phyloP scores from a whole-genome alignment of 345 rosid genomes.

The Moricandia moricandioides region DNA sequence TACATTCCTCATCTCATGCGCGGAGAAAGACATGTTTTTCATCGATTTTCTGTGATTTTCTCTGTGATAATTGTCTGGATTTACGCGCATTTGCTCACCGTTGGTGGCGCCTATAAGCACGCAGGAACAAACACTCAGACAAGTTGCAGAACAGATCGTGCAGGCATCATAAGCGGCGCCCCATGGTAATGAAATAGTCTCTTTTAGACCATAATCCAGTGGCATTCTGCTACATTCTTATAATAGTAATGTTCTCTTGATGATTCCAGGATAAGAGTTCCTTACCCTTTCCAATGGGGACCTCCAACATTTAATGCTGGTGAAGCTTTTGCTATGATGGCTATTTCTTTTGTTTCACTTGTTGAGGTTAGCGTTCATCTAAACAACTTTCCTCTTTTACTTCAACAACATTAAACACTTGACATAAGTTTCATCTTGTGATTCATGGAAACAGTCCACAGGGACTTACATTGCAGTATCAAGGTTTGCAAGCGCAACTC shows the following conservation, averaged over 20 bases:
- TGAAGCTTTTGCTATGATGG: slow-evolving; percentile 97
- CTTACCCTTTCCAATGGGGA: slow-evolving; percentile 99
- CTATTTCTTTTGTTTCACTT: slow-evolving; percentile 80
- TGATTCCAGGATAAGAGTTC: slow-evolving; percentile 77
- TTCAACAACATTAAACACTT: neutral
- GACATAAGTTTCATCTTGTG: neutral
- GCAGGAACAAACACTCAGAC: slow-evolving; percentile 59
- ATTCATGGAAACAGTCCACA: slow-evolving; percentile 61
- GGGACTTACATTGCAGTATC: slow-evolving; percentile 84
- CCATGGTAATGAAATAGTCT: slow-evolving; percentile 62
- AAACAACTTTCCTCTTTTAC: neutral
- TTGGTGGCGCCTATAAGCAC: slow-evolving; percentile 89
- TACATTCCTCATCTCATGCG: slow-evolving; percentile 67
- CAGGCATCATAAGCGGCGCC: slow-evolving; percentile 78
- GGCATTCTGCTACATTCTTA: neutral
- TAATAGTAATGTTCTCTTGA: neutral
- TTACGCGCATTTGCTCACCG: slow-evolving; percentile 88
- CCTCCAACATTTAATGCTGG: slow-evolving; percentile 97
- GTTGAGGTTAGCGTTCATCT: slow-evolving; percentile 58
- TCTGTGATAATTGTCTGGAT: slow-evolving; percentile 87
- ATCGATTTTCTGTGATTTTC: slow-evolving; percentile 85
- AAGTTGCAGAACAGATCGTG: slow-evolving; percentile 86
- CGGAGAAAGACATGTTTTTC: slow-evolving; percentile 63
- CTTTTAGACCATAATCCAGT: neutral
- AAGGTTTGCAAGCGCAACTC: slow-evolving; percentile 91